phyloP scores from a whole-genome alignment of 139 green algal genomes.

The Asterochloris erici region DNA sequence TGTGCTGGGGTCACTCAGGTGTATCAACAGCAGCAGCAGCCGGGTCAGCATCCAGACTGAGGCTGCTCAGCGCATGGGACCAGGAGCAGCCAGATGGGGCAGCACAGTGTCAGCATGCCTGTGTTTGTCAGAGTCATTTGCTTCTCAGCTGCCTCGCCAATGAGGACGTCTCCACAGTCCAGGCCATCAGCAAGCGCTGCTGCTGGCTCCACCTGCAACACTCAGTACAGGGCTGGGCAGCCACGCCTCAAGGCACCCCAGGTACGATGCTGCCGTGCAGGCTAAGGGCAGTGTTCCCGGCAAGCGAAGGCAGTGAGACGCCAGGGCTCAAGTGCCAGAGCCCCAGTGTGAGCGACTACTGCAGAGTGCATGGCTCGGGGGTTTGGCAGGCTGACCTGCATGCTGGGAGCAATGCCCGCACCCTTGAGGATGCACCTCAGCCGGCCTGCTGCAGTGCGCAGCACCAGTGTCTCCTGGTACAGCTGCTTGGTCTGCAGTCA shows the following conservation, averaged over 20 bases:
- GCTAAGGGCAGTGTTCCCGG: neutral
- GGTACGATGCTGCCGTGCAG: neutral
- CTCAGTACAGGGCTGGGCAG: neutral
- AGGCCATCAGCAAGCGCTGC: constrained; percentile 28
- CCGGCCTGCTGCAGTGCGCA: constrained; percentile 34
- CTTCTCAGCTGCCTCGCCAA: constrained; percentile 34
- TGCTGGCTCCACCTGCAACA: constrained; percentile 39
- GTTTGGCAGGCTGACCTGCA: neutral
- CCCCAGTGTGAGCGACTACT: neutral
- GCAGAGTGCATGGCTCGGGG: neutral
- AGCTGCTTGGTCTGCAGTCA: constrained; percentile 1
- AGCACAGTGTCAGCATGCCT: constrained; percentile 12
- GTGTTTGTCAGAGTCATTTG: constrained; percentile 55
- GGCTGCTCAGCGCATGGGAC: neutral
- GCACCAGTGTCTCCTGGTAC: constrained; percentile 35
- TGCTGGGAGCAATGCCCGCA: constrained; percentile 45
- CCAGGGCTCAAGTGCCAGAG: neutral
- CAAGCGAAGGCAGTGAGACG: neutral
- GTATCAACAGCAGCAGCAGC: too few species aligned
- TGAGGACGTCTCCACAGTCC: constrained; percentile 52
- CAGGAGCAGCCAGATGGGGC: constrained; percentile 29
- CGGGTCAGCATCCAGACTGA: neutral
- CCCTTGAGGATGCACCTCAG: constrained; percentile 49
- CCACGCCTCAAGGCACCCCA: too few species aligned
- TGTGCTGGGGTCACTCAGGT: too few species aligned